A percentile compares a stretch with the other conserved stretches of the same genome.
Evolutionary conservation across 805 yeast genomes (phyloP).

Genomic region (Peterozyma xylosa): DNA sequence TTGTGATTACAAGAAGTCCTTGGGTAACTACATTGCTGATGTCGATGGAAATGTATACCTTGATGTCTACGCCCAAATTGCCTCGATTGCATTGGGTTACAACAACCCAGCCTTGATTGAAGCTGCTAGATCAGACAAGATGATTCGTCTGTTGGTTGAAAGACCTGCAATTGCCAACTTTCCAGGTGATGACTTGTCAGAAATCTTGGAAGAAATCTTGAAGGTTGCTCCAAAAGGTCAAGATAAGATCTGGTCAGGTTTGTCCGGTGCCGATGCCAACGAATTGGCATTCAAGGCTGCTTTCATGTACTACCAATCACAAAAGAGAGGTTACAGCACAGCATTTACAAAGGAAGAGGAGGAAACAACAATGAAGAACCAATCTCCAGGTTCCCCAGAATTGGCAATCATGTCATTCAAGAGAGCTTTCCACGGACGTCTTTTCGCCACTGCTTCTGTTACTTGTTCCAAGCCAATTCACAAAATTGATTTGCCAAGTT

Average conservation of each 20-base stretch:
- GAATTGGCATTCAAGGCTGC: constrained; percentile 70
- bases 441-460: constrained; percentile 48
- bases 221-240: constrained; percentile 62
- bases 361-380: constrained; percentile 39
- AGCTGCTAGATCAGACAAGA: constrained; percentile 51
- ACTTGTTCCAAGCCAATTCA: constrained; percentile 52
- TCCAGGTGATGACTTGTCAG: constrained; percentile 48
- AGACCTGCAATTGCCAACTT: constrained; percentile 65
- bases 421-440: constrained; percentile 49
- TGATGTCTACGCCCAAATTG: constrained; percentile 67
- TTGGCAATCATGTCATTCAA: constrained; percentile 46
- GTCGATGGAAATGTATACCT: constrained; percentile 55
- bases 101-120: constrained; percentile 57
- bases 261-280: constrained; percentile 64
- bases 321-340: constrained; percentile 35
- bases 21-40: constrained; percentile 60
- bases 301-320: constrained; percentile 54
- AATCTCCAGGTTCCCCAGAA: constrained; percentile 45
- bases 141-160: constrained; percentile 58
- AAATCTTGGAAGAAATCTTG: constrained; percentile 40
- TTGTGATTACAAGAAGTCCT: constrained; percentile 56
- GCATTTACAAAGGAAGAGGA: constrained; percentile 40
- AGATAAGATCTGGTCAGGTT: constrained; percentile 54
- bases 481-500: constrained; percentile 53
- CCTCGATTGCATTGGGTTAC: constrained; percentile 66